phyloP scores from a whole-genome alignment of 2,329 filamentous ascomycete species.

The Microdochium paspali region DNA sequence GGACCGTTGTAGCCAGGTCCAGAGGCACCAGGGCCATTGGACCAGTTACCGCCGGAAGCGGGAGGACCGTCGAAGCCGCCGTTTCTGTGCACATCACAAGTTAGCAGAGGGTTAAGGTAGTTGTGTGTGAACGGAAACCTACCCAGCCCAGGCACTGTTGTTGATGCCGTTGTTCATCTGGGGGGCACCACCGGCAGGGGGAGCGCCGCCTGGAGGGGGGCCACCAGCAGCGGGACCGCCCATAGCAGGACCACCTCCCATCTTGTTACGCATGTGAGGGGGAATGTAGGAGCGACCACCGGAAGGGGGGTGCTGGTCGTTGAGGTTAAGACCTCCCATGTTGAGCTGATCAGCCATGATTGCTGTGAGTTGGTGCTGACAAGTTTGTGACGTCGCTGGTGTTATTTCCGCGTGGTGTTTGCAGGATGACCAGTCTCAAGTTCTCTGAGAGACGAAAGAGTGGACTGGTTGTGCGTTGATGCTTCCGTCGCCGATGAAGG shows the following conservation, averaged over 20 bases:
- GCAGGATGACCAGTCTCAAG: neutral
- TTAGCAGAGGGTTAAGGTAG: conserved; percentile 12
- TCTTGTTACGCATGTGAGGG: conserved; percentile 66
- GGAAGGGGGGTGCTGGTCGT: conserved; percentile 30
- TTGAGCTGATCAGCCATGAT: conserved; percentile 79
- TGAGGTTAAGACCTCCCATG: conserved; percentile 66
- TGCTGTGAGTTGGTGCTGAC: conserved; percentile 15
- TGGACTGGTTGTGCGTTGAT: neutral
- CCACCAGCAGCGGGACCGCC: conserved; percentile 14
- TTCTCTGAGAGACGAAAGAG: neutral
- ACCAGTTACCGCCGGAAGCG: conserved; percentile 14
- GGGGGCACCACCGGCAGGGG: conserved; percentile 18
- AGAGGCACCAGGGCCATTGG: conserved; percentile 14
- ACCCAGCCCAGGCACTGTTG: conserved; percentile 57
- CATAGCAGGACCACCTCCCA: conserved; percentile 19
- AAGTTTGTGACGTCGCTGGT: conserved; percentile 5
- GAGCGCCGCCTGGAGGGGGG: conserved; percentile 13
- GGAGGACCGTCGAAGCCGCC: conserved; percentile 35
- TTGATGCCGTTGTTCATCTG: conserved; percentile 41
- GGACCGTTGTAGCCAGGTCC: conserved; percentile 22
- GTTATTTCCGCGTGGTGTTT: conserved; percentile 5
- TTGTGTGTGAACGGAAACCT: conserved; percentile 18
- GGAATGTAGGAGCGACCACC: conserved; percentile 68
- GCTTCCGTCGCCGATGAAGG: neutral
- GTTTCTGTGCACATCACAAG: conserved; percentile 24